A percentile compares a stretch with the other conserved stretches of the same genome.
These are phyloP conservation scores for Irpex sp. DNA, from an alignment of 1,284 basidiomycete genomes.

Conservation along the genomic window DNA sequence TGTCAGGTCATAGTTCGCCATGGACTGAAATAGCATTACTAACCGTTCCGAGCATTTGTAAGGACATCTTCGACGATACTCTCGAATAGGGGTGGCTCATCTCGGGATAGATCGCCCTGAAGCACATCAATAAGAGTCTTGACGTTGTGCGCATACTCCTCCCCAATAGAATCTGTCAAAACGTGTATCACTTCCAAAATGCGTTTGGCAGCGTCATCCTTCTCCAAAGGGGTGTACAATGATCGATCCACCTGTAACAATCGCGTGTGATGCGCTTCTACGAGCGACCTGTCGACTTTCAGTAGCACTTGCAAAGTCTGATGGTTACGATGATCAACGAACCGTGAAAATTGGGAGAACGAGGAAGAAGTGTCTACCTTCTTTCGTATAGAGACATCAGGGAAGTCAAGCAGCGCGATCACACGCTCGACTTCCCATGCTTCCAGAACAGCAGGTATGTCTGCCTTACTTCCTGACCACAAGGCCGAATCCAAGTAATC, in stretches of 20 bases:
- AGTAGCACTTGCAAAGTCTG: conserved; percentile 57
- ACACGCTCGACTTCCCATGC: conserved; percentile 66
- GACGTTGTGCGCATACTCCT: conserved; percentile 52
- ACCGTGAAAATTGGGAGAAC: conserved; percentile 14
- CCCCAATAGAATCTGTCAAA: conserved; percentile 48
- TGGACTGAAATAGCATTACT: conserved; percentile 16
- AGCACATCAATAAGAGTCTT: conserved; percentile 41
- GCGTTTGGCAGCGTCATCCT: conserved; percentile 37
- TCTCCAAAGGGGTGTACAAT: conserved; percentile 29
- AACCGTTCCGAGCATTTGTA: conserved; percentile 44
- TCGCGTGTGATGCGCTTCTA: conserved; percentile 51
- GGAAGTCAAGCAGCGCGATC: conserved; percentile 59
- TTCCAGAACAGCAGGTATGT: conserved; percentile 50
- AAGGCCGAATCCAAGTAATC: conserved; percentile 48
- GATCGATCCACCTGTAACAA: conserved; percentile 36
- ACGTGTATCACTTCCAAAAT: conserved; percentile 56
- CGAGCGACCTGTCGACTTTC: conserved; percentile 51
- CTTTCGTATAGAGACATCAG: conserved; percentile 53
- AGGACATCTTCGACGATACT: conserved; percentile 52
- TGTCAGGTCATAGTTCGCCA: conserved; percentile 1
- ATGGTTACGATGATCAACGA: conserved; percentile 3
- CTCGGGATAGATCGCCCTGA: conserved; percentile 32
- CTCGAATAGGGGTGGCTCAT: conserved; percentile 45
- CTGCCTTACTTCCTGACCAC: conserved; percentile 62
- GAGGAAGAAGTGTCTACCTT: conserved; percentile 39